Evolutionary conservation across 1,284 basidiomycete genomes (phyloP), one percentile per base, ranked within the genome.

Genomic region (Wolfiporia cocos): DNA sequence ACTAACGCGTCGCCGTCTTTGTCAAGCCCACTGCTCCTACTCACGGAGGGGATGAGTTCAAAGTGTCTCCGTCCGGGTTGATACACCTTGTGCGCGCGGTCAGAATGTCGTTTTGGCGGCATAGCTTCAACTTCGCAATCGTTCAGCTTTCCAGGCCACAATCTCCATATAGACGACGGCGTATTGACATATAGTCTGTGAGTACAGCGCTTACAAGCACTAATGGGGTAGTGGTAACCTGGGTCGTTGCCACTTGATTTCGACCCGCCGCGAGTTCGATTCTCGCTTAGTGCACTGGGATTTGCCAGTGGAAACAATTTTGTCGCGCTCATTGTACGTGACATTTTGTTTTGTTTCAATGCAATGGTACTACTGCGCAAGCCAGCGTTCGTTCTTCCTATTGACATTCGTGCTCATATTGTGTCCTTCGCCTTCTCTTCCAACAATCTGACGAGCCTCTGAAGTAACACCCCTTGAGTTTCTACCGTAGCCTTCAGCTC

Each of bases 261-360:
- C 45, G 45, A 80, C 77, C 78, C 78, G 78, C 78, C 77, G 78
- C 76, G 78, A n/a, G n/a, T n/a, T n/a, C n/a, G n/a, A n/a, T n/a
- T n/a, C n/a, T n/a, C n/a, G n/a, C n/a, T n/a, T n/a, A 34, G 78
- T 76, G 78, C 76, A 77, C n/a, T n/a, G n/a, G n/a, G n/a, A n/a
- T n/a, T n/a, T n/a, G n/a, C n/a, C n/a, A n/a, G n/a, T n/a, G n/a
- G n/a, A n/a, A n/a, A n/a, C n/a, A n/a, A n/a, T n/a, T n/a, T n/a
- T n/a, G n/a, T n/a, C n/a, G n/a, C n/a, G n/a, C n/a, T n/a, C n/a
- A n/a, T n/a, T n/a, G n/a, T n/a, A n/a, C n/a, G n/a, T n/a, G n/a
- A n/a, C n/a, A n/a, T n/a, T n/a, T n/a, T n/a, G n/a, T n/a, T n/a
- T n/a, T n/a, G n/a, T n/a, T n/a, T n/a, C n/a, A n/a, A n/a, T n/a